These are phyloP conservation scores for Podaxis sp. DNA, from an alignment of 768 basidiomycete species.

Conservation along the genomic window DNA sequence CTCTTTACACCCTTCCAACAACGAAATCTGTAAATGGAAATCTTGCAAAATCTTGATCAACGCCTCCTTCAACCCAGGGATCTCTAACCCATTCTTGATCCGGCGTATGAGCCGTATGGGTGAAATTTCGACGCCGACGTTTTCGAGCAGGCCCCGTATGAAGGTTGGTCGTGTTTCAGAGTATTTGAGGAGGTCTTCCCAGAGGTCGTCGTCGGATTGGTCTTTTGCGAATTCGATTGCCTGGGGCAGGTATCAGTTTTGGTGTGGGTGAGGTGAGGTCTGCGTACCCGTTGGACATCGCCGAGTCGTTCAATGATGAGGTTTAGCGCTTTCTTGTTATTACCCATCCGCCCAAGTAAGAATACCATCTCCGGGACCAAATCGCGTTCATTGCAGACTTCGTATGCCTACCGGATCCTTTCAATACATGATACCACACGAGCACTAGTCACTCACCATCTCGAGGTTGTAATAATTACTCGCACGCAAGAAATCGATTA, in stretches of 20 bases:
- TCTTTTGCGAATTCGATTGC: slow-evolving; percentile 99
- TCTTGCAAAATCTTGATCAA: slow-evolving; percentile 97
- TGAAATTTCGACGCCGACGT: slow-evolving; percentile 94
- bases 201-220: slow-evolving; percentile 94
- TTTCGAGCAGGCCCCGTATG: slow-evolving; percentile 92
- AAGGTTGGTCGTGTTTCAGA: slow-evolving; percentile 95
- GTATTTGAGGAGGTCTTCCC: slow-evolving; percentile 94
- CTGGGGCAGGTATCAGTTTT: background rate
- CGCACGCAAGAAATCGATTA: slow-evolving; percentile 90
- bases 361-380: slow-evolving; percentile 97
- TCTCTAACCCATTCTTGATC: slow-evolving; percentile 95
- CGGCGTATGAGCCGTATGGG: slow-evolving; percentile 92
- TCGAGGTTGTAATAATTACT: slow-evolving; percentile 93
- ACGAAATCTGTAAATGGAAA: slow-evolving; percentile 90
- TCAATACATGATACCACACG: background rate
- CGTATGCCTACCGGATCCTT: slow-evolving; percentile 63
- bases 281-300: slow-evolving; percentile 67
- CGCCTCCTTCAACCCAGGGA: slow-evolving; percentile 91
- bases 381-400: slow-evolving; percentile 80
- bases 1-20: slow-evolving; percentile 89
- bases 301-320: slow-evolving; percentile 94
- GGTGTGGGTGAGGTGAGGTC: no score
- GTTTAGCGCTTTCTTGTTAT: slow-evolving; percentile 91
- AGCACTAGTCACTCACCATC: slow-evolving; percentile 41
- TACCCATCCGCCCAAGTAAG: slow-evolving; percentile 94